Evolutionary conservation across 495 filamentous ascomycete species (phyloP).

Genomic region (Emericellopsis terricola): DNA sequence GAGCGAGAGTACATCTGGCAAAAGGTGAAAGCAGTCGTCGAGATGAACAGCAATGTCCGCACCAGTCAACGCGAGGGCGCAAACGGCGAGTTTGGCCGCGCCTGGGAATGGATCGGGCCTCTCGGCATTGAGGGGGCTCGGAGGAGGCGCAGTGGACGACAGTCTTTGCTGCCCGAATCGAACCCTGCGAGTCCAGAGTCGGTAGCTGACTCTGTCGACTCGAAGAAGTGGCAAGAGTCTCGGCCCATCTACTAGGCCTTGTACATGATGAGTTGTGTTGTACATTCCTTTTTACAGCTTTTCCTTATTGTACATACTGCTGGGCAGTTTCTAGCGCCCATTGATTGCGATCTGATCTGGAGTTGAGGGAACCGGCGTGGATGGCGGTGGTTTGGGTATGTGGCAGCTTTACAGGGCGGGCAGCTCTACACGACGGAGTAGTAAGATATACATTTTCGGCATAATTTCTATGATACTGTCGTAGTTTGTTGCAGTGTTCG

Average conservation of each 20-base stretch:
- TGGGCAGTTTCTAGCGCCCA: too few species aligned
- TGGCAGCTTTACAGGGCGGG: too few species aligned
- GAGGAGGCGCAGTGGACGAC: slow-evolving; percentile 28
- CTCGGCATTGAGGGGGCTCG: slow-evolving; percentile 25
- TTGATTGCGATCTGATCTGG: too few species aligned
- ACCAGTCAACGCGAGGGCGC: slow-evolving; percentile 65
- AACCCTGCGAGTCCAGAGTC: slow-evolving; percentile 9
- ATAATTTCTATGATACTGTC: too few species aligned
- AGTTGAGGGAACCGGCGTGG: too few species aligned
- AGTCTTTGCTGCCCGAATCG: slow-evolving; percentile 23
- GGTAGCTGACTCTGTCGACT: slow-evolving; percentile 10
- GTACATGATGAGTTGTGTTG: background rate
- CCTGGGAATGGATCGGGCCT: slow-evolving; percentile 94
- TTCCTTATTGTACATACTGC: too few species aligned
- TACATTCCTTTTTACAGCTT: too few species aligned
- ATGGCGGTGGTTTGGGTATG: too few species aligned
- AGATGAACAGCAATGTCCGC: slow-evolving; percentile 83
- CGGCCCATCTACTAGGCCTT: slow-evolving; percentile 14
- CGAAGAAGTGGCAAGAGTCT: slow-evolving; percentile 31
- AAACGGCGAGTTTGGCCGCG: slow-evolving; percentile 69
- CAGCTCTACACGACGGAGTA: too few species aligned
- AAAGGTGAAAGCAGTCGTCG: slow-evolving; percentile 64
- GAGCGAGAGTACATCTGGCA: slow-evolving; percentile 67
- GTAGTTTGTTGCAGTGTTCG: too few species aligned
- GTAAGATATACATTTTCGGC: too few species aligned